Evolutionary conservation across 1,284 basidiomycete genomes (phyloP).

Genomic region (Microbotryum scabiosae): DNA sequence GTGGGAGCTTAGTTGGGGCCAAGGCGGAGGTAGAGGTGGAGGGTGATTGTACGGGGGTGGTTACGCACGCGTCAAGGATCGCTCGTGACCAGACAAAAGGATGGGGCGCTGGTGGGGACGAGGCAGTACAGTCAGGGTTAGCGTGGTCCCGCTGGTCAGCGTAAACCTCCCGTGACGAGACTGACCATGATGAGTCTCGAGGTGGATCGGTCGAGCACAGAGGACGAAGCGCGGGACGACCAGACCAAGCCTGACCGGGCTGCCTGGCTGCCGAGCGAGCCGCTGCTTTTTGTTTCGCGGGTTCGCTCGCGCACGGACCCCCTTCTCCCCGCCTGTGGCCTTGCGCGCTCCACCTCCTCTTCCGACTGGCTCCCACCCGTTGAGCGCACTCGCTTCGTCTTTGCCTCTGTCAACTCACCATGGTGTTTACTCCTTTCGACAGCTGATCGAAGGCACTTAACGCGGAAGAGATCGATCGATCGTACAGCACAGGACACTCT

Average conservation of each 20-base stretch:
- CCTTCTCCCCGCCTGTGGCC: too few relatives aligned
- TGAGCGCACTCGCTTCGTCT: background rate
- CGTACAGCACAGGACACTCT: background rate
- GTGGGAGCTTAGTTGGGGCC: background rate
- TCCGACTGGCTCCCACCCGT: too few relatives aligned
- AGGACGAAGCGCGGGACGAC: too few relatives aligned
- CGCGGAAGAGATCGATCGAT: too few relatives aligned
- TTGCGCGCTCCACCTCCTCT: too few relatives aligned
- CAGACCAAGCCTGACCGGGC: too few relatives aligned
- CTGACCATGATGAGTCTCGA: too few relatives aligned
- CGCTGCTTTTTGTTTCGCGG: too few relatives aligned
- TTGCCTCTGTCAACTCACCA: background rate
- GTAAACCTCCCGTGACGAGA: too few relatives aligned
- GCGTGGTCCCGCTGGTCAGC: background rate
- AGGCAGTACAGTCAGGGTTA: background rate
- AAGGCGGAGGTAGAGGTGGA: background rate
- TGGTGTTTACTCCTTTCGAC: background rate
- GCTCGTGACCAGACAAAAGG: conserved; percentile 73
- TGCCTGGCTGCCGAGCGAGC: too few relatives aligned
- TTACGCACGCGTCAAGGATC: conserved; percentile 91
- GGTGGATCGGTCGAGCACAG: too few relatives aligned
- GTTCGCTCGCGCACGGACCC: too few relatives aligned
- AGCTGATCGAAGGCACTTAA: background rate
- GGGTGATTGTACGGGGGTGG: conserved; percentile 38
- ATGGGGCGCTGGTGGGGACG: conserved; percentile 33